Percentiles rank a stretch among this genome's conserved stretches.
These are phyloP conservation scores for Cyclocybe aegerita DNA, from an alignment of 768 basidiomycete species.

Conservation along the genomic window DNA sequence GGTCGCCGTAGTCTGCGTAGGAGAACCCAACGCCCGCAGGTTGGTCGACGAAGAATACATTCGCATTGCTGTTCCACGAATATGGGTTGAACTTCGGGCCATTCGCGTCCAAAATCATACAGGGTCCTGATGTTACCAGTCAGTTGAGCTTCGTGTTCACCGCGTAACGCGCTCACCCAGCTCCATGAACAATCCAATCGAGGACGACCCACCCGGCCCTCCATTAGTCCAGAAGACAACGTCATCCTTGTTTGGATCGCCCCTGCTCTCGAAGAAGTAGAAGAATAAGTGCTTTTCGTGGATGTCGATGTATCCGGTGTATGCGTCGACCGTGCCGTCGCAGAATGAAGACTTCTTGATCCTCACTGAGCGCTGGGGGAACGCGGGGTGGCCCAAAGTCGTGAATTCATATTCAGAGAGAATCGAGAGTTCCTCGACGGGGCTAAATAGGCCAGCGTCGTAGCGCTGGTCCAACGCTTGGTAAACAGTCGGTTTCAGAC, in stretches of 20 bases:
- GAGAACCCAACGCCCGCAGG: slow-evolving; percentile 63
- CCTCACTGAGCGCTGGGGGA: slow-evolving; percentile 51
- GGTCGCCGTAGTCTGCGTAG: slow-evolving; percentile 63
- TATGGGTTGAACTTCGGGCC: slow-evolving; percentile 55
- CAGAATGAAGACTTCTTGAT: slow-evolving; percentile 62
- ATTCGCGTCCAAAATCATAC: slow-evolving; percentile 53
- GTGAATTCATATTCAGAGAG: slow-evolving; percentile 37
- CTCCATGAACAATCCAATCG: slow-evolving; percentile 73
- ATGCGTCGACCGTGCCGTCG: slow-evolving; percentile 54
- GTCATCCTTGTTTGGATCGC: slow-evolving; percentile 55
- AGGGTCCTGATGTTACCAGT: slow-evolving; percentile 49
- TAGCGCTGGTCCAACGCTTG: slow-evolving; percentile 6
- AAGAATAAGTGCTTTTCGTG: slow-evolving; percentile 65
- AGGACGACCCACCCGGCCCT: slow-evolving; percentile 45
- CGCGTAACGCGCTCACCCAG: slow-evolving; percentile 44
- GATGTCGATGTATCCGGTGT: slow-evolving; percentile 68
- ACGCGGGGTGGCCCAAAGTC: slow-evolving; percentile 43
- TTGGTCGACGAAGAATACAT: slow-evolving; percentile 63
- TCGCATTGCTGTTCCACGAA: slow-evolving; percentile 69
- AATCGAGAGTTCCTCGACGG: slow-evolving; percentile 30
- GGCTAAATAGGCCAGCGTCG: slow-evolving; percentile 32
- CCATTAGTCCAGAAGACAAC: slow-evolving; percentile 57
- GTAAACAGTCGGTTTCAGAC: too few species aligned
- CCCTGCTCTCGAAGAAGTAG: slow-evolving; percentile 76
- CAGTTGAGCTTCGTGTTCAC: background rate